Evolutionary conservation across 306 rosid genomes (phyloP), one percentile per base, ranked within the genome.

Genomic region (Rubus parviflorus): DNA sequence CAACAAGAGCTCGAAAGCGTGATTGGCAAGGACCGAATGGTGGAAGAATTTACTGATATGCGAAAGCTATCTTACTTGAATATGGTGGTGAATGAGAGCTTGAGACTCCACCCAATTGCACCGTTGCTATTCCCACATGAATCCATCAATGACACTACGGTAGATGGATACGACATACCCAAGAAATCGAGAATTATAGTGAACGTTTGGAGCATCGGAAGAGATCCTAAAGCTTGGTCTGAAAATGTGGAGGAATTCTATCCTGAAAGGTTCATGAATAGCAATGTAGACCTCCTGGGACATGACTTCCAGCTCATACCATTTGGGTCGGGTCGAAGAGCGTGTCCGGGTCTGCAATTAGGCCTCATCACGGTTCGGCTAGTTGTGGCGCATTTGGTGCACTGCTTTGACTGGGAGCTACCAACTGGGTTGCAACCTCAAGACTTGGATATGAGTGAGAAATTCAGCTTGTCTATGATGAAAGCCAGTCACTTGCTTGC

Each of bases 21-120:
- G 10, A 75, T 81, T 0, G 89, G 90, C 3, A 60, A 9, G 68
- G 76, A 35, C 30, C 76, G 62, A n/a, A 66, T 49, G 75, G 83
- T 85, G 2, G 86, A 83, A 6, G 89, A 89, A 19, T n/a, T 17
- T 14, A 23, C 0, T 9, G 85, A 86, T 8, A 52, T 88, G 8
- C 71, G 63, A 16, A 76, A 71, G 0, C 46, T 86, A n/a, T 65
- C 41, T 3, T 85, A 79, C 62, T 61, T 89, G 42, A 66, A 81
- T n/a, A 81, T 84, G 81, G 82, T 89, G 5, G 58, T 86, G 17
- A 89, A 86, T 19, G 92, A 85, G 64, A 74, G 85, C 35, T 30
- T 30, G 35, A 68, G 90, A 48, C 72, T 85, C 58, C 65, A 89
- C 14, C 90, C 86, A 0, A 58, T 74, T 35, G 84, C 20, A 42